Evolutionary conservation across 2,329 filamentous ascomycete genomes (phyloP).

Genomic region (Didymella pomorum): DNA sequence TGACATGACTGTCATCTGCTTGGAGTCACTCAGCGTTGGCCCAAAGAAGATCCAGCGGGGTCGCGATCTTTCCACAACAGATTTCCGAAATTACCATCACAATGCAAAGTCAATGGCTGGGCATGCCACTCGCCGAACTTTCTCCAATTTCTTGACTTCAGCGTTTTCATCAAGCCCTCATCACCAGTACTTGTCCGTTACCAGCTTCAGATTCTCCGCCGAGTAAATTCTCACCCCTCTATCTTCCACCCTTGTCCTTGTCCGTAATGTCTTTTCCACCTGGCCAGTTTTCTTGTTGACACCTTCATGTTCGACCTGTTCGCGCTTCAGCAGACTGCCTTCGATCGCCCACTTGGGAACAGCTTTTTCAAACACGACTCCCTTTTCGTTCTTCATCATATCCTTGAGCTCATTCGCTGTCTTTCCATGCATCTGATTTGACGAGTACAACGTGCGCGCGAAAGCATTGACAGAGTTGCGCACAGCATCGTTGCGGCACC

Average conservation of each 20-base stretch:
- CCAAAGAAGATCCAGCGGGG: background rate
- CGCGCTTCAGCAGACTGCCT: slow-evolving; percentile 43
- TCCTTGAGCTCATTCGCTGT: slow-evolving; percentile 31
- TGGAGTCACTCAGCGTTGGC: background rate
- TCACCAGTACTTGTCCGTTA: slow-evolving; percentile 39
- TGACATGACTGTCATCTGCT: background rate
- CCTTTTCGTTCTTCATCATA: slow-evolving; percentile 38
- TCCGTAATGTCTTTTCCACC: slow-evolving; percentile 33
- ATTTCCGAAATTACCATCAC: too few relatives aligned
- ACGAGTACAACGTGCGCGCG: slow-evolving; percentile 38
- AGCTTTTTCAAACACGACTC: slow-evolving; percentile 33
- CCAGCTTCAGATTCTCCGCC: slow-evolving; percentile 33
- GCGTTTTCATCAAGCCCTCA: background rate
- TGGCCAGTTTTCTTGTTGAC: slow-evolving; percentile 39
- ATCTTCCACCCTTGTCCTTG: slow-evolving; percentile 37
- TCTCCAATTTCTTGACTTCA: too few relatives aligned
- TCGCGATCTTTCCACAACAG: background rate
- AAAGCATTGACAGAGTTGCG: slow-evolving; percentile 40
- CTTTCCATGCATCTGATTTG: slow-evolving; percentile 38
- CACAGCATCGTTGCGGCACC: slow-evolving; percentile 43
- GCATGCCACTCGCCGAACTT: too few relatives aligned
- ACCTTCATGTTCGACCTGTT: slow-evolving; percentile 41
- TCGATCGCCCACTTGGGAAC: slow-evolving; percentile 46
- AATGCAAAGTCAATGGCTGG: background rate
- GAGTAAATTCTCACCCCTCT: slow-evolving; percentile 37